Conservation (phyloP, 2,329 filamentous ascomycete genomes). For the Pseudogymnoascus sp. region DNA sequence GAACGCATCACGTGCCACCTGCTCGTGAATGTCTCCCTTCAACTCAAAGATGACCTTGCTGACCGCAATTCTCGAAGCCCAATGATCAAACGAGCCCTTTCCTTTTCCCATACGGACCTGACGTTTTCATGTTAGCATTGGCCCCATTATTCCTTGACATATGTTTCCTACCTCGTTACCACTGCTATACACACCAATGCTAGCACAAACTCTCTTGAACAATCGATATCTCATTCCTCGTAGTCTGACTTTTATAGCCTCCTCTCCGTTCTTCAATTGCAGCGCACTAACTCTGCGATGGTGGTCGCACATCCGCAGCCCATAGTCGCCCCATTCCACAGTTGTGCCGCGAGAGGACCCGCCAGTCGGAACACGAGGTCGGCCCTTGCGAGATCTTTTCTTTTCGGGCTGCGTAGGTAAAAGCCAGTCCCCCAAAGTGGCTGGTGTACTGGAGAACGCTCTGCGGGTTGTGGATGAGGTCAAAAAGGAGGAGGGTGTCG, state of each 20-base stretch:
- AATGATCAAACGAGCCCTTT: slow-evolving; percentile 95
- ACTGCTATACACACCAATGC: slow-evolving; percentile 89
- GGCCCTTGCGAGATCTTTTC: slow-evolving; percentile 83
- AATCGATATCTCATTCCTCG: slow-evolving; percentile 87
- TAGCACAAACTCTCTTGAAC: slow-evolving; percentile 85
- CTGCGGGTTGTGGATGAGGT: slow-evolving; percentile 42
- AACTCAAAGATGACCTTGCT: slow-evolving; percentile 90
- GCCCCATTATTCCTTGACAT: neutral
- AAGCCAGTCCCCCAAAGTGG: slow-evolving; percentile 65
- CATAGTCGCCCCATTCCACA: slow-evolving; percentile 93
- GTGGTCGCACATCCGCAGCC: slow-evolving; percentile 86
- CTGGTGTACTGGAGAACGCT: slow-evolving; percentile 64
- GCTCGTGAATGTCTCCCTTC: slow-evolving; percentile 86
- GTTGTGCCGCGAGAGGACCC: slow-evolving; percentile 90
- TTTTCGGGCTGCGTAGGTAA: slow-evolving; percentile 71
- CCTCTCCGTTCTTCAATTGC: slow-evolving; percentile 83
- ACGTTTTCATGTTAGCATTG: neutral
- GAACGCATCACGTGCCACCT: slow-evolving; percentile 89
- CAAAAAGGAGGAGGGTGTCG: neutral
- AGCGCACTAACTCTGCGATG: slow-evolving; percentile 81
- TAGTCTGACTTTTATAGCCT: slow-evolving; percentile 82
- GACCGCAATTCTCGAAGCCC: slow-evolving; percentile 83
- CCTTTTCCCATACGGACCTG: slow-evolving; percentile 97
- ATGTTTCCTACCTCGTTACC: slow-evolving; percentile 68
- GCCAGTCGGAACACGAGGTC: slow-evolving; percentile 79